A percentile compares a stretch with the other conserved stretches of the same genome.
These are phyloP conservation scores for Cairneyella variabilis DNA, from an alignment of 495 filamentous ascomycete species.

Conservation along the genomic window DNA sequence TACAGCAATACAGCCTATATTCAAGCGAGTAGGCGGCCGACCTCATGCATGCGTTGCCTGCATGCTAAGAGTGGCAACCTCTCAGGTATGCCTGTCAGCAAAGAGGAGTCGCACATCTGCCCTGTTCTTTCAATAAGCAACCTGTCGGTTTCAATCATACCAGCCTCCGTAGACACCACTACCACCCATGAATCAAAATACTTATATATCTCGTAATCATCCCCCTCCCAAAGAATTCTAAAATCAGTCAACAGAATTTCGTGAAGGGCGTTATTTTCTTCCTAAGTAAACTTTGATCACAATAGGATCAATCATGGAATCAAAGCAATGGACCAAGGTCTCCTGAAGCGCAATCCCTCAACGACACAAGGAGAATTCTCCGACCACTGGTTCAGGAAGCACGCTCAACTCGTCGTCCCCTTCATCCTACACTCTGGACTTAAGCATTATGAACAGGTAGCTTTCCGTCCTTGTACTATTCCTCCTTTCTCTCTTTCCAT, in stretches of 20 bases:
- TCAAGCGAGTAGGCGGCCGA: too few relatives aligned
- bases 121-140: too few relatives aligned
- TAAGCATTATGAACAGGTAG: slow-evolving; percentile 16
- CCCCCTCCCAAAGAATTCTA: neutral
- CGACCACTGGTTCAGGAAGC: slow-evolving; percentile 9
- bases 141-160: too few relatives aligned
- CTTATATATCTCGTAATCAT: too few relatives aligned
- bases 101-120: too few relatives aligned
- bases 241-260: neutral
- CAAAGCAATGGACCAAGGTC: slow-evolving; percentile 10
- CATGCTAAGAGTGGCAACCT: too few relatives aligned
- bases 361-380: slow-evolving; percentile 19
- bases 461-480: too few relatives aligned
- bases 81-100: too few relatives aligned
- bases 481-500: neutral
- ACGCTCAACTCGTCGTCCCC: slow-evolving; percentile 11
- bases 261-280: neutral
- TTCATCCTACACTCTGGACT: slow-evolving; percentile 11
- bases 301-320: neutral
- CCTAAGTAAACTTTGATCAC: neutral
- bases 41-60: too few relatives aligned
- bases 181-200: too few relatives aligned
- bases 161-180: too few relatives aligned
- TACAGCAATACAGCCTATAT: too few relatives aligned
- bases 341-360: slow-evolving; percentile 15